Base-by-base conservation (phyloP, 176 grass and related monocot genomes). In the Aegilops tauschii region DNA sequence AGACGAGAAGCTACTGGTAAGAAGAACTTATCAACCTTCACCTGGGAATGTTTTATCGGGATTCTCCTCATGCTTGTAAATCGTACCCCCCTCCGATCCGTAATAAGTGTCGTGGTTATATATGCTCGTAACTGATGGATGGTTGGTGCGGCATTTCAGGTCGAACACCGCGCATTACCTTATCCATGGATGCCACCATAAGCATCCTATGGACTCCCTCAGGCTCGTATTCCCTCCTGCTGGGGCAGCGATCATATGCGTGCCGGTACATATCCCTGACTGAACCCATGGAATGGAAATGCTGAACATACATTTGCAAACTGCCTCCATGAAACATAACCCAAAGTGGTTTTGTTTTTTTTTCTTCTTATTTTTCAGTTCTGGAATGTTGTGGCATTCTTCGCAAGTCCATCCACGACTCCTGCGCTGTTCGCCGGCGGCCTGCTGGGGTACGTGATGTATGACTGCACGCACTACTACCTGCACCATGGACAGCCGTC, bases 141-240 rank as follows among this genome's bases (percentile, higher is more conserved):
- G 49, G 14, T 17, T 4, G 6, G 37, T 81, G 61, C 29, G 28
- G 79, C 87, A 18, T 78, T 92, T 29, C 88, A 98, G 95, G 93
- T 72, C 88, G 29, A 98, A 98, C 91, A 98, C 93, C 14, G 80
- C 81, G 25, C 93, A 98, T 77, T 98, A 95, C 86, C 90, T 98
- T 65, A 73, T 98, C 90, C 95, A 98, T 58, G 95, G 95, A 80
- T 98, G 95, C 88, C 95, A 98, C 79, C 95, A 98, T 78, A 98
- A 98, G 83, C 91, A 98, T 61, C 95, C 95, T 12, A 95, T 98
- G 95, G 95, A 98, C 28, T 90, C 89, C 1, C 93, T 98, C 70
- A 89, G 93, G 77, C 95, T 98, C 80, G 95, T 98, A 25, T 98
- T 98, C 49, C 95, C 95, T 75, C 93, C 95, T 72, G 65, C 88